Evolutionary conservation across 768 basidiomycete genomes (phyloP).

Genomic region (Lactifluus subvellereus): DNA sequence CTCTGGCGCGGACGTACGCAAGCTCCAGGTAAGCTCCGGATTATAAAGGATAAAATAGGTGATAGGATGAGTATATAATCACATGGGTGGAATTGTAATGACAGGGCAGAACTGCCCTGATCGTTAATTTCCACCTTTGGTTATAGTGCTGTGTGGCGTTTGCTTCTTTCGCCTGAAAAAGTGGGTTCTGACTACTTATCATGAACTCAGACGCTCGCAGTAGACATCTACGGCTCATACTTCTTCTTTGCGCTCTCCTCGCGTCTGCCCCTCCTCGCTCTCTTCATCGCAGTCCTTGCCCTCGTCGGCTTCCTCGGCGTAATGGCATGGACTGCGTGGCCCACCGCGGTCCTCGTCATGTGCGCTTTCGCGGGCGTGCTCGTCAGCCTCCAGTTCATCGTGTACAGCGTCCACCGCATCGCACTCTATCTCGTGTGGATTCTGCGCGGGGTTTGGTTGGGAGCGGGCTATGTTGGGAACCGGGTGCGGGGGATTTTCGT

Average conservation of each 20-base stretch:
- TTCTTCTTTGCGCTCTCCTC: constrained; percentile 66
- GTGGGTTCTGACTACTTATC: background rate
- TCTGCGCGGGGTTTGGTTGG: constrained; percentile 8
- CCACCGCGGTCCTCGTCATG: constrained; percentile 51
- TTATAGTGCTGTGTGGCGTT: background rate
- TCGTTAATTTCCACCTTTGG: too few species aligned
- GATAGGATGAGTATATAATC: too few species aligned
- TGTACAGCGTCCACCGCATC: constrained; percentile 27
- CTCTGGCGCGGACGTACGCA: constrained; percentile 43
- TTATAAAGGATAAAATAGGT: too few species aligned
- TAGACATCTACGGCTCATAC: constrained; percentile 54
- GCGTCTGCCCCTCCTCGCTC: constrained; percentile 56
- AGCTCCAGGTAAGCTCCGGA: constrained; percentile 46
- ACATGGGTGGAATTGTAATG: too few species aligned
- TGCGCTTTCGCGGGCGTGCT: constrained; percentile 54
- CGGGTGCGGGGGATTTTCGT: background rate
- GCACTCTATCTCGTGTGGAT: constrained; percentile 11
- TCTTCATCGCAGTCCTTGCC: constrained; percentile 49
- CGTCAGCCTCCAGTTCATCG: constrained; percentile 62
- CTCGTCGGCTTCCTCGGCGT: constrained; percentile 55
- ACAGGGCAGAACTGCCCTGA: too few species aligned
- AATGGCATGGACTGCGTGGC: constrained; percentile 61
- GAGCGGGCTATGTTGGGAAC: background rate
- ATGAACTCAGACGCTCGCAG: constrained; percentile 38
- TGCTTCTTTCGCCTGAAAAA: background rate